Conservation (phyloP, 2,329 filamentous ascomycete species). For the Talaromyces piceae region DNA sequence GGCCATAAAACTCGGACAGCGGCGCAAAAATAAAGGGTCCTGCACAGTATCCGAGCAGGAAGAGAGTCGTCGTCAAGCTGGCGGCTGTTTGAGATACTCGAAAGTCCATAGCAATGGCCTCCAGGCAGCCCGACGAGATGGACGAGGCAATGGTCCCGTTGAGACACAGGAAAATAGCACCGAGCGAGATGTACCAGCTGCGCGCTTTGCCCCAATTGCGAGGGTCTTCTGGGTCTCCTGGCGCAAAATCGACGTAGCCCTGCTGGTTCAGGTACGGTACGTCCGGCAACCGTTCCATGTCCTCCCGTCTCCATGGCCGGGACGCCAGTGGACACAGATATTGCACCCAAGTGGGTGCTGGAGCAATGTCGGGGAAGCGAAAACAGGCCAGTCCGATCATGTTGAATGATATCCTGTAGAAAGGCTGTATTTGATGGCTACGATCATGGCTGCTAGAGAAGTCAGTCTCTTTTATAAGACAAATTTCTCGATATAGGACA, state of each 20-base stretch:
- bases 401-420: too few relatives aligned
- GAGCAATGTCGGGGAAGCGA: too few relatives aligned
- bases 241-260: neutral
- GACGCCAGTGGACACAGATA: too few relatives aligned
- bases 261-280: neutral
- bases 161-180: slow-evolving; percentile 30
- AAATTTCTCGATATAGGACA: too few relatives aligned
- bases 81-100: slow-evolving; percentile 42
- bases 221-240: neutral
- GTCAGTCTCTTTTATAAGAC: too few relatives aligned
- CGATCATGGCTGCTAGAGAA: too few relatives aligned
- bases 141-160: slow-evolving; percentile 51
- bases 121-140: slow-evolving; percentile 30
- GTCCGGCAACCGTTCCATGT: too few relatives aligned
- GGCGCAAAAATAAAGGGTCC: slow-evolving; percentile 59
- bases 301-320: too few relatives aligned
- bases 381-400: too few relatives aligned
- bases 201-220: neutral
- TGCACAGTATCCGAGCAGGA: slow-evolving; percentile 56
- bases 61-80: slow-evolving; percentile 55
- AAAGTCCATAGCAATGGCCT: slow-evolving; percentile 41
- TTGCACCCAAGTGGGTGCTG: too few relatives aligned
- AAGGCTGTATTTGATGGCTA: too few relatives aligned
- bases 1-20: slow-evolving; percentile 59
- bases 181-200: neutral